Evolutionary conservation across 495 filamentous ascomycete species (phyloP).

Genomic region (Tuber borchii): DNA sequence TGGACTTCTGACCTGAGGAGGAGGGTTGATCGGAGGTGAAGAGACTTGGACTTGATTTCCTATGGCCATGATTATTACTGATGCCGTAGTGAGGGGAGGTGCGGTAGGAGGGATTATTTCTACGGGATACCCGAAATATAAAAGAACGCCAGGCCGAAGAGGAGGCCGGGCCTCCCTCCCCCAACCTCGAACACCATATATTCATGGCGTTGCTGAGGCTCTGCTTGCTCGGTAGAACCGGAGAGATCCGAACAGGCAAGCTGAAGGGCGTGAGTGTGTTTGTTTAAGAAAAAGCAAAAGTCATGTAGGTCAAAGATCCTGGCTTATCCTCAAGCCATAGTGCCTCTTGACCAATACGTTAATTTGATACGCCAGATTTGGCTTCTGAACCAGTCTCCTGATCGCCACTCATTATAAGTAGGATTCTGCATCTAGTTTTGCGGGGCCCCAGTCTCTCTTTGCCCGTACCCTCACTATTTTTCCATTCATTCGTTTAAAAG

Average conservation of each 20-base stretch:
- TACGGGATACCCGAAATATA: not conserved
- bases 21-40: constrained; percentile 3
- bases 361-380: not conserved
- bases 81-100: not conserved
- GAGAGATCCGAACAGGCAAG: not conserved
- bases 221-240: not conserved
- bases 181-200: not conserved
- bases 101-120: not conserved
- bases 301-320: not conserved
- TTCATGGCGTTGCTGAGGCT: not conserved
- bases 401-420: not conserved
- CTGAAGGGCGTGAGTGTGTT: not conserved
- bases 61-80: not conserved
- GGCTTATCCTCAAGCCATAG: not conserved
- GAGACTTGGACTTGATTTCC: not conserved
- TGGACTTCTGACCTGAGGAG: not conserved
- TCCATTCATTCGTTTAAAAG: not conserved
- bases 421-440: not conserved
- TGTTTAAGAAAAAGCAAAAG: not conserved
- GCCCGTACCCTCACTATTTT: not conserved
- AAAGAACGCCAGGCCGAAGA: not conserved
- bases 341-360: not conserved
- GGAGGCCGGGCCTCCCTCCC: not conserved
- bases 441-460: not conserved
- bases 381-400: not conserved